Conservation (phyloP, 2,329 filamentous ascomycete genomes). For the Cadophora sp. region DNA sequence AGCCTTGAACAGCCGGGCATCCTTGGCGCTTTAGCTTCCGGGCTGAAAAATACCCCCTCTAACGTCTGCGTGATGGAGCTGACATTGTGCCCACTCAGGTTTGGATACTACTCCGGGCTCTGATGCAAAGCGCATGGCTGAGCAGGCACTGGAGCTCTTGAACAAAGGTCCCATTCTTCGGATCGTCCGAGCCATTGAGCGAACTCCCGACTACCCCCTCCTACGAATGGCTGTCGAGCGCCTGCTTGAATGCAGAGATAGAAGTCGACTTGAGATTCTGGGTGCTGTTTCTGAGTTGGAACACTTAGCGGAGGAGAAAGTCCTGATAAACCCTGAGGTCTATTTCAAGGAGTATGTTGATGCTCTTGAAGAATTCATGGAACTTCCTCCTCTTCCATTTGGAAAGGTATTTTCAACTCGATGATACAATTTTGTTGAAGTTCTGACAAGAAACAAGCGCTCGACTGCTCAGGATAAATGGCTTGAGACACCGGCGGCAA, state of each 20-base stretch:
- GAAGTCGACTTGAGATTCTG: background rate
- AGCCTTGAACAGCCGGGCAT: too few species aligned
- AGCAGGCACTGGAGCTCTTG: background rate
- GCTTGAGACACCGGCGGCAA: background rate
- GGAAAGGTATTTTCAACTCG: background rate
- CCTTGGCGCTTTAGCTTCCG: background rate
- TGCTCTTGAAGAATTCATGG: background rate
- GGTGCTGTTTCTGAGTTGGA: conserved; percentile 7
- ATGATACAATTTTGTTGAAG: too few species aligned
- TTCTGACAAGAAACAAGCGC: background rate
- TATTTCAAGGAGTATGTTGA: background rate
- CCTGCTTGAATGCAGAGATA: background rate
- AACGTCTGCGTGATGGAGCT: background rate
- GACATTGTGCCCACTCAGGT: background rate
- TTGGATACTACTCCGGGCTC: background rate
- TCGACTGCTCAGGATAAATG: background rate
- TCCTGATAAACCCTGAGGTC: background rate
- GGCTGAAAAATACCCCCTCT: background rate
- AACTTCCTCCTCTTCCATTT: background rate
- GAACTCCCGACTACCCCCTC: background rate
- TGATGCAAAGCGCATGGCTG: background rate
- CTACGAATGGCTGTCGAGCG: conserved; percentile 10
- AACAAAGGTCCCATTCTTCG: background rate
- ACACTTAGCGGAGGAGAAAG: conserved; percentile 12
- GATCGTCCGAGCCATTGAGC: conserved; percentile 7